Evolutionary conservation across 2,329 filamentous ascomycete genomes (phyloP).

Genomic region (Penicillium hordei): DNA sequence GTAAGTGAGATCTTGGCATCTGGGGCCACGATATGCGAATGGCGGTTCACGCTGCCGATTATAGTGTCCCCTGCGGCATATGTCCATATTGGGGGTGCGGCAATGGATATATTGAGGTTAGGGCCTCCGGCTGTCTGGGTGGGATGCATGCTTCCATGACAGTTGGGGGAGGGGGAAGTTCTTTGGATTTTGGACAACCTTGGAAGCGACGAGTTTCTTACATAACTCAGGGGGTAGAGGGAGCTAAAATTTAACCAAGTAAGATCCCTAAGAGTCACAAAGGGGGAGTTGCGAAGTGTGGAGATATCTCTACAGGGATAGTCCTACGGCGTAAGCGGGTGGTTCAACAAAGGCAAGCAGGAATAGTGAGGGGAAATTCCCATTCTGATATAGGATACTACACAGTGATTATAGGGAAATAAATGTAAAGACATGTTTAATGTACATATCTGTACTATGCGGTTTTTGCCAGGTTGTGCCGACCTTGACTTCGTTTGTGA

Average conservation of each 20-base stretch:
- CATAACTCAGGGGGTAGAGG: not conserved
- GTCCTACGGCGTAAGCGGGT: not conserved
- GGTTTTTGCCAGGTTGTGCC: not conserved
- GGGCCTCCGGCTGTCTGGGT: not conserved
- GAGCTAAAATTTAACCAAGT: not conserved
- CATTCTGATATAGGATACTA: not conserved
- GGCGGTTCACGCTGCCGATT: conserved; percentile 18
- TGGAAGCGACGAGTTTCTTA: not conserved
- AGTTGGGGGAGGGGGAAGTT: not conserved
- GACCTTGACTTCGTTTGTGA: not conserved
- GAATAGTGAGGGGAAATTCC: not conserved
- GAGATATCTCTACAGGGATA: not conserved
- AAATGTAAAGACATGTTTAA: not conserved
- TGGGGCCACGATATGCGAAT: conserved; percentile 10
- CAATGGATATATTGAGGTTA: conserved; percentile 10
- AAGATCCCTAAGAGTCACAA: too few species aligned
- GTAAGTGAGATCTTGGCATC: conserved; percentile 6
- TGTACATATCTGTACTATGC: not conserved
- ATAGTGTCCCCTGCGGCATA: conserved; percentile 16
- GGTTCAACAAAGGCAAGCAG: not conserved
- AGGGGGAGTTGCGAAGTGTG: not conserved
- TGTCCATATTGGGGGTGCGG: conserved; percentile 17
- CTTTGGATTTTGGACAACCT: not conserved
- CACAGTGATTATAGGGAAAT: not conserved
- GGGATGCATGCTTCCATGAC: not conserved